A percentile compares a stretch with the other conserved stretches of the same genome.
phyloP scores from a whole-genome alignment of 2,329 filamentous ascomycete species.

The Clonostachys solani region DNA sequence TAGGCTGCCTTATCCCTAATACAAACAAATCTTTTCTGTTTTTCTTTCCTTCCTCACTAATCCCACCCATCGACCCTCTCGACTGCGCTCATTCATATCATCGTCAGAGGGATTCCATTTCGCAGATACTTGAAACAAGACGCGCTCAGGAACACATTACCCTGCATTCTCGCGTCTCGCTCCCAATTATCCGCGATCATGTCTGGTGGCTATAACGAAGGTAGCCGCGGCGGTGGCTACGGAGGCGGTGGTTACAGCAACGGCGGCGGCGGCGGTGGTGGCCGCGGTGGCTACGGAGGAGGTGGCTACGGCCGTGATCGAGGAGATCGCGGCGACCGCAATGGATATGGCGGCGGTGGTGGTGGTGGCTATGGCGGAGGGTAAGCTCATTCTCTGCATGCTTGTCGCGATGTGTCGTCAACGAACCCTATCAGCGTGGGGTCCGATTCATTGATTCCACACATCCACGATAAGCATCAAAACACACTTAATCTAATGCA shows the following conservation, averaged over 20 bases:
- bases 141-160: not conserved
- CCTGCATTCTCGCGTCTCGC: not conserved
- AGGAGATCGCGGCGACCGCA: conserved; percentile 43
- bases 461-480: not conserved
- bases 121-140: no score
- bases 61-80: conserved; percentile 10
- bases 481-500: conserved; percentile 1
- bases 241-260: conserved; percentile 19
- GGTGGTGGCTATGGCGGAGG: conserved; percentile 25
- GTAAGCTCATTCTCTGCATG: conserved; percentile 19
- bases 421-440: not conserved
- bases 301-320: conserved; percentile 37
- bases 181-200: conserved; percentile 20
- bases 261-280: conserved; percentile 18
- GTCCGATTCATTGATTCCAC: no score
- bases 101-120: no score
- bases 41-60: conserved; percentile 9
- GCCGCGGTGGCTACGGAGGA: conserved; percentile 19
- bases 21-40: not conserved
- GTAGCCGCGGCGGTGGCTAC: conserved; percentile 22
- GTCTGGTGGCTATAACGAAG: conserved; percentile 35
- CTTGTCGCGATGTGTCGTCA: not conserved
- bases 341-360: conserved; percentile 25
- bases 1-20: not conserved
- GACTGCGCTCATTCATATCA: conserved; percentile 15